These are phyloP conservation scores for Botrytis tulipae DNA, from an alignment of 2,329 filamentous ascomycete species.

Conservation along the genomic window DNA sequence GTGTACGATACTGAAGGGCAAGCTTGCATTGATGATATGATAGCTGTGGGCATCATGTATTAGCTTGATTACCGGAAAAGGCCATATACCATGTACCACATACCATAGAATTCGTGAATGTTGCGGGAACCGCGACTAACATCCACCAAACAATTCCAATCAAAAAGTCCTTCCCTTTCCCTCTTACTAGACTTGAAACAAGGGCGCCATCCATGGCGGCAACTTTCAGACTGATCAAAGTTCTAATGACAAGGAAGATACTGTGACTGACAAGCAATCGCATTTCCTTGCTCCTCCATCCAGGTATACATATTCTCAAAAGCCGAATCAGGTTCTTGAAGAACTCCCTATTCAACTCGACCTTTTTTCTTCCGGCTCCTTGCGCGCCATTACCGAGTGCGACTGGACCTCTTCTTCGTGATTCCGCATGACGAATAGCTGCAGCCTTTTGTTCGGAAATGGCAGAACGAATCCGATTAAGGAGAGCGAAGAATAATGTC, in stretches of 20 bases:
- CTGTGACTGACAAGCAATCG: slow-evolving; percentile 85
- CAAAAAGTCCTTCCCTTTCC: slow-evolving; percentile 86
- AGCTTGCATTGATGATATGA: slow-evolving; percentile 97
- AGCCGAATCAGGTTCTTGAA: slow-evolving; percentile 66
- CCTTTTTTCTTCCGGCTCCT: slow-evolving; percentile 63
- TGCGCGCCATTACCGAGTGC: slow-evolving; percentile 40
- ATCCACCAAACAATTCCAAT: slow-evolving; percentile 96
- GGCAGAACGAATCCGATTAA: slow-evolving; percentile 86
- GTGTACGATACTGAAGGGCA: slow-evolving; percentile 86
- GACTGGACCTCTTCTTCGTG: slow-evolving; percentile 52
- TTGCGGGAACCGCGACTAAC: slow-evolving; percentile 91
- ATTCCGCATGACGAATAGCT: slow-evolving; percentile 63
- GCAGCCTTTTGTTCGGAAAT: slow-evolving; percentile 91
- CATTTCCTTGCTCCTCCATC: slow-evolving; percentile 85
- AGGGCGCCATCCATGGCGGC: slow-evolving; percentile 92
- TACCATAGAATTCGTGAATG: slow-evolving; percentile 98
- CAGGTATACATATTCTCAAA: slow-evolving; percentile 83
- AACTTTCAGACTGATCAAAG: slow-evolving; percentile 91
- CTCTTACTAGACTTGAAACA: slow-evolving; percentile 88
- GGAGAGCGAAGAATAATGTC: slow-evolving; percentile 73
- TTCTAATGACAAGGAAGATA: slow-evolving; percentile 86
- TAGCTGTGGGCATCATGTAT: slow-evolving; percentile 52
- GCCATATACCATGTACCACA: slow-evolving; percentile 35
- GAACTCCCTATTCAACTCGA: slow-evolving; percentile 89
- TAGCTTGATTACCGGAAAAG: background rate